A percentile compares a stretch with the other conserved stretches of the same genome.
Evolutionary conservation across 768 basidiomycete genomes (phyloP).

Genomic region (Calvatia gigantea): DNA sequence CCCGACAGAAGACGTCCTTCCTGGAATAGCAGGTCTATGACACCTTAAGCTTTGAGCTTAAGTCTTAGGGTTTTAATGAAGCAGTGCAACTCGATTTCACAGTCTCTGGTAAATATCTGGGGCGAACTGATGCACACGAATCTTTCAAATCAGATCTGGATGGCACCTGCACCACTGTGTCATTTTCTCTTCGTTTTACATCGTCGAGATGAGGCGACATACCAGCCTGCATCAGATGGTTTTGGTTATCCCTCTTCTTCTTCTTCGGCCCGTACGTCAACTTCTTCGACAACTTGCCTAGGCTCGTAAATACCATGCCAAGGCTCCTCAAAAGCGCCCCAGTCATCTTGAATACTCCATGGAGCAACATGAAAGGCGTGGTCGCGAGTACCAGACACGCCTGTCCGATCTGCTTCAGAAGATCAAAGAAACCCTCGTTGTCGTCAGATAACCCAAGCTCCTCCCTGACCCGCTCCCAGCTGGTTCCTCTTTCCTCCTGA

Average conservation of each 20-base stretch:
- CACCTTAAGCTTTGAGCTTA: neutral
- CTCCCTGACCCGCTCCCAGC: neutral
- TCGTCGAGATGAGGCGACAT: neutral
- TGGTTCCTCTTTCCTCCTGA: neutral
- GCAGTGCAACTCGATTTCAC: neutral
- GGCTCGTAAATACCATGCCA: conserved; percentile 2
- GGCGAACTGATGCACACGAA: neutral
- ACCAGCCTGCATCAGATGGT: neutral
- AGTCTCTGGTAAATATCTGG: neutral
- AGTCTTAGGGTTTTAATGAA: no score
- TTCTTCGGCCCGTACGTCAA: neutral
- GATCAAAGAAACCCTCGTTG: neutral
- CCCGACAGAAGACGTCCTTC: neutral
- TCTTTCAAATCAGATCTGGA: neutral
- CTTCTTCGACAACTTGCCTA: neutral
- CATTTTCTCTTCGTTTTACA: neutral
- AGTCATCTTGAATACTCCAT: conserved; percentile 3
- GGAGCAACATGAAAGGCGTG: conserved; percentile 6
- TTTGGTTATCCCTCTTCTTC: neutral
- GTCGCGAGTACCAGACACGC: conserved; percentile 6
- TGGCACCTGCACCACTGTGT: neutral
- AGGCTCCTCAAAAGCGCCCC: neutral
- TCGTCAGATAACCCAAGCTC: neutral
- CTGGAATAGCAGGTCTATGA: neutral
- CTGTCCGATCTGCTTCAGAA: conserved; percentile 4